phyloP scores from a whole-genome alignment of 257 asterid genomes.

The Nemophila menziesii region DNA sequence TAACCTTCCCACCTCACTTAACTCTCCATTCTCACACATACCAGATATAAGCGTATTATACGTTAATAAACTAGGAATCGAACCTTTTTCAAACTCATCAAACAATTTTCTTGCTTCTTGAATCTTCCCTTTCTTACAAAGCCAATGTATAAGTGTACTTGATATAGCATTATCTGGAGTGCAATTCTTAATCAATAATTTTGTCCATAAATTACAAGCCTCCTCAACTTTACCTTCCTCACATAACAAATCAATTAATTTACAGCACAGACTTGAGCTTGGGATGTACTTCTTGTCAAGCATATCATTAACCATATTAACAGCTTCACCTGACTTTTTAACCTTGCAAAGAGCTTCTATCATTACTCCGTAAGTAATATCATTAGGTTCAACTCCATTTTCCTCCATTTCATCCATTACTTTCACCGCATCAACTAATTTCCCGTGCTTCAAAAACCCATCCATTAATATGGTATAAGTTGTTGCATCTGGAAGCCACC shows the following conservation, averaged over 20 bases:
- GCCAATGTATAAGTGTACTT: slow-evolving; percentile 74
- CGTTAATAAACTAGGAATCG: slow-evolving; percentile 63
- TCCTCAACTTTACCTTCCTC: slow-evolving; percentile 60
- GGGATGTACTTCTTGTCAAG: slow-evolving; percentile 62
- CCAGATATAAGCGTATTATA: slow-evolving; percentile 74
- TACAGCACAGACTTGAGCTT: slow-evolving; percentile 59
- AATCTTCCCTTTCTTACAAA: slow-evolving; percentile 70
- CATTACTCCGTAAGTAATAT: slow-evolving; percentile 69
- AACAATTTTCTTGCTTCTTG: slow-evolving; percentile 68
- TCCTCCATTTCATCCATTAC: slow-evolving; percentile 96
- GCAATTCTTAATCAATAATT: slow-evolving; percentile 57
- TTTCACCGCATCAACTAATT: slow-evolving; percentile 54
- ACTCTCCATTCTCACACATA: slow-evolving; percentile 75
- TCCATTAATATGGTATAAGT: slow-evolving; percentile 78
- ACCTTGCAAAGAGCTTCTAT: slow-evolving; percentile 76
- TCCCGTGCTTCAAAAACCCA: slow-evolving; percentile 69
- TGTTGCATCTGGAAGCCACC: slow-evolving; percentile 86
- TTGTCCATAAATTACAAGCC: slow-evolving; percentile 63
- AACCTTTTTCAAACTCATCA: slow-evolving; percentile 69
- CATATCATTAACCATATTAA: slow-evolving; percentile 69
- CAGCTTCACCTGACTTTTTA: slow-evolving; percentile 64
- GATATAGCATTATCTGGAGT: slow-evolving; percentile 61
- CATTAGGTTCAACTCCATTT: slow-evolving; percentile 71
- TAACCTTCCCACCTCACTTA: slow-evolving; percentile 77
- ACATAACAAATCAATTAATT: slow-evolving; percentile 63